These are phyloP conservation scores for Phaeosphaeriaceae sp. DNA, from an alignment of 2,329 filamentous ascomycete species.

Conservation along the genomic window DNA sequence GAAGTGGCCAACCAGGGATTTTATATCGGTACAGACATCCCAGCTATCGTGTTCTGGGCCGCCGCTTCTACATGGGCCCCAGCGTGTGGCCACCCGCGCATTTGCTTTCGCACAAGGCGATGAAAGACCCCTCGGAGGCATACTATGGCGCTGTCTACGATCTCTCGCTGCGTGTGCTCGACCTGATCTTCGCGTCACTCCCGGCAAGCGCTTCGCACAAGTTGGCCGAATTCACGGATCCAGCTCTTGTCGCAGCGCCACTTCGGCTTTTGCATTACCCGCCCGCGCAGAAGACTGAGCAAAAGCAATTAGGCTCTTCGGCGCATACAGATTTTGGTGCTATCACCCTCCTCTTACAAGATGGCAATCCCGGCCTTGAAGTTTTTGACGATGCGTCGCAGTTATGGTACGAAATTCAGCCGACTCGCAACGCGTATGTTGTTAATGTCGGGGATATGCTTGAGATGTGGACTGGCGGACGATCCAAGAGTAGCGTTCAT, in stretches of 20 bases:
- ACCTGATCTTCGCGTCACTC: neutral
- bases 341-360: slow-evolving; percentile 63
- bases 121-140: no score
- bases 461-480: slow-evolving; percentile 58
- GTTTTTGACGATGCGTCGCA: slow-evolving; percentile 55
- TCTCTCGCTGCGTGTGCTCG: no score
- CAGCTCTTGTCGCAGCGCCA: slow-evolving; percentile 1
- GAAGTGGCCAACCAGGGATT: no score
- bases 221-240: neutral
- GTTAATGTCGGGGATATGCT: slow-evolving; percentile 52
- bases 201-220: neutral
- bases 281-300: neutral
- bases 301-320: slow-evolving; percentile 40
- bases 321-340: slow-evolving; percentile 65
- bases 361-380: slow-evolving; percentile 58
- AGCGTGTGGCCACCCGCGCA: no score
- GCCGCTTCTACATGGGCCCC: no score
- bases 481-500: slow-evolving; percentile 63
- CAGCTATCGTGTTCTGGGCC: no score
- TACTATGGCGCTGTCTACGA: no score
- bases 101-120: no score
- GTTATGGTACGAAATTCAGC: slow-evolving; percentile 51
- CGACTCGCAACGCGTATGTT: slow-evolving; percentile 41
- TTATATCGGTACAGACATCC: no score
- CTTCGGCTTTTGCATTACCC: slow-evolving; percentile 26